phyloP scores from a whole-genome alignment of 2,329 filamentous ascomycete genomes.

The Colletotrichum theobromicola region DNA sequence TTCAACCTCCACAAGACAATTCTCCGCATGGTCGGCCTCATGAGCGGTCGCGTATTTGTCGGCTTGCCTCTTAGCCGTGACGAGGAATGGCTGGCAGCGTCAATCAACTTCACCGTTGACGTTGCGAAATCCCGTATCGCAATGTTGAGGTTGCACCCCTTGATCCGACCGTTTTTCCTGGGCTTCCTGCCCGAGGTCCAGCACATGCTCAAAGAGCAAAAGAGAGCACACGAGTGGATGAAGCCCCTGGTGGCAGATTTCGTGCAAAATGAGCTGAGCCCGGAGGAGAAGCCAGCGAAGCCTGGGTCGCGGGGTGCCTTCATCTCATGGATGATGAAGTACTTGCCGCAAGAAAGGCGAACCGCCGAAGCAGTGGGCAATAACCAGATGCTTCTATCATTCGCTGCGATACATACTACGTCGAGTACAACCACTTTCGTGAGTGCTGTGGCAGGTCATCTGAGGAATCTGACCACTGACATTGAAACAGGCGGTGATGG shows the following conservation, averaged over 20 bases:
- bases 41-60: slow-evolving; percentile 33
- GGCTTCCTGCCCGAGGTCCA: slow-evolving; percentile 5
- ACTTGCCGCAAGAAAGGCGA: background rate
- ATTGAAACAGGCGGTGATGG: slow-evolving; percentile 36
- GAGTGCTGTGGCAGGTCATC: slow-evolving; percentile 21
- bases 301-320: slow-evolving; percentile 31
- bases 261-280: background rate
- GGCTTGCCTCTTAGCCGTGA: slow-evolving; percentile 31
- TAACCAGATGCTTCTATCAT: slow-evolving; percentile 9
- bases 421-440: slow-evolving; percentile 28
- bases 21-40: slow-evolving; percentile 29
- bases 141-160: background rate
- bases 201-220: background rate
- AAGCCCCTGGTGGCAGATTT: slow-evolving; percentile 1
- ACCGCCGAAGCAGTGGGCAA: slow-evolving; percentile 1
- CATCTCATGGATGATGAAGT: slow-evolving; percentile 49
- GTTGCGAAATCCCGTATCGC: slow-evolving; percentile 1
- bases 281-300: slow-evolving; percentile 27
- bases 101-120: slow-evolving; percentile 30
- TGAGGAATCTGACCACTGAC: background rate
- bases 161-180: background rate
- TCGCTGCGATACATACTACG: slow-evolving; percentile 47
- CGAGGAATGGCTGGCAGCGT: slow-evolving; percentile 30
- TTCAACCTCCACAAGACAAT: slow-evolving; percentile 25
- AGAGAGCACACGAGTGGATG: slow-evolving; percentile 5